These are phyloP conservation scores for Polytolypa hystricis DNA, from an alignment of 2,329 filamentous ascomycete genomes.

Conservation along the genomic window DNA sequence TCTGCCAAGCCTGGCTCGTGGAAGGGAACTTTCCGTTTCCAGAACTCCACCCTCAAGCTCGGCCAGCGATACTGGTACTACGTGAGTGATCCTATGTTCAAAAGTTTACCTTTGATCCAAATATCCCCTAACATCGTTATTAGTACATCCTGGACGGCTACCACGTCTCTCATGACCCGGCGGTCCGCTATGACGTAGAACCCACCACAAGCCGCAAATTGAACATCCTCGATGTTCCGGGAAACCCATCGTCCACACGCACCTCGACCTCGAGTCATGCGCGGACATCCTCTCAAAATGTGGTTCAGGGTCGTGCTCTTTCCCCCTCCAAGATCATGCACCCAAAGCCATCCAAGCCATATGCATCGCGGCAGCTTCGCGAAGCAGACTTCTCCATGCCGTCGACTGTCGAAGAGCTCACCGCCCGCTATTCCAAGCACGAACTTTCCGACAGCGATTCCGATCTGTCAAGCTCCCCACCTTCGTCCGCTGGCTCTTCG, in stretches of 20 bases:
- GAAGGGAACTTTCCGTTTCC: conserved; percentile 95
- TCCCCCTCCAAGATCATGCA: conserved; percentile 82
- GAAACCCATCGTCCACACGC: conserved; percentile 39
- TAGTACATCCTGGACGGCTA: conserved; percentile 97
- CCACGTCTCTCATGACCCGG: conserved; percentile 93
- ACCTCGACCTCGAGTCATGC: conserved; percentile 27
- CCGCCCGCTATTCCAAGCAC: conserved; percentile 60
- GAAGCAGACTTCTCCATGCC: conserved; percentile 65
- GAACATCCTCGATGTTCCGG: conserved; percentile 91
- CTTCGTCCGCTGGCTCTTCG: conserved; percentile 52
- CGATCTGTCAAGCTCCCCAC: conserved; percentile 63
- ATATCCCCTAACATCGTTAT: conserved; percentile 6
- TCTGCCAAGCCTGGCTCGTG: conserved; percentile 80
- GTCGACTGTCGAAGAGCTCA: conserved; percentile 67
- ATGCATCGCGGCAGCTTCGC: conserved; percentile 79
- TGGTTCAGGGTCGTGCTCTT: conserved; percentile 79
- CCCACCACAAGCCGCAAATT: conserved; percentile 93
- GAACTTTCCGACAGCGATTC: conserved; percentile 61
- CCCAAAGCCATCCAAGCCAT: conserved; percentile 78
- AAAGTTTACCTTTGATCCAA: too few species aligned
- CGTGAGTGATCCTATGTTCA: too few species aligned
- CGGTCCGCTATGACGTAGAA: conserved; percentile 78
- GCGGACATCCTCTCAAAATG: conserved; percentile 43
- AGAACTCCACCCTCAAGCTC: conserved; percentile 71
- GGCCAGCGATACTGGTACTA: conserved; percentile 99